Percentiles rank a stretch among this genome's conserved stretches.
These are phyloP conservation scores for Melampsora americana DNA, from an alignment of 1,284 basidiomycete genomes.

Conservation along the genomic window DNA sequence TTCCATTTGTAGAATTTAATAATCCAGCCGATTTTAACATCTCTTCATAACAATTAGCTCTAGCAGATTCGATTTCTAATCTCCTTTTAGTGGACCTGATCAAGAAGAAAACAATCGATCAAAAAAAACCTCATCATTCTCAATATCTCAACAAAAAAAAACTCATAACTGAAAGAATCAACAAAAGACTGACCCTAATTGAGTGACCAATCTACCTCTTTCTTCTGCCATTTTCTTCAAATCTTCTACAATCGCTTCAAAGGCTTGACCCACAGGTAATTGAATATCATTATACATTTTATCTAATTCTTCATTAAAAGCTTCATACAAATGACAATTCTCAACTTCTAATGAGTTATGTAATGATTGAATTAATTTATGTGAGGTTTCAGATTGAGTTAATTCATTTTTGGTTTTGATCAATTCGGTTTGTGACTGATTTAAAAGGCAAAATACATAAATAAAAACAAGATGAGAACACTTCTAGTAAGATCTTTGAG, in stretches of 20 bases:
- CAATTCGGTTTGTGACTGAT: too few relatives aligned
- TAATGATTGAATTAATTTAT: not conserved
- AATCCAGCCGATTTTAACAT: constrained; percentile 16
- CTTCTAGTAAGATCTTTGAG: not conserved
- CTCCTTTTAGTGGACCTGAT: constrained; percentile 26
- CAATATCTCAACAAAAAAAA: constrained; percentile 14
- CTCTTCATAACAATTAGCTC: constrained; percentile 16
- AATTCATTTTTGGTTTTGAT: too few relatives aligned
- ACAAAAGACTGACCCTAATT: constrained; percentile 22
- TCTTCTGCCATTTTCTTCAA: constrained; percentile 16
- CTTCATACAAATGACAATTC: constrained; percentile 36
- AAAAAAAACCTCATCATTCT: too few relatives aligned
- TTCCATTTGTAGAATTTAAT: too few relatives aligned
- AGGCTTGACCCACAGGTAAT: constrained; percentile 10
- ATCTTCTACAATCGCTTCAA: constrained; percentile 20
- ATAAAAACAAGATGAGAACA: not conserved
- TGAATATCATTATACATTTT: constrained; percentile 42
- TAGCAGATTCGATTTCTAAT: constrained; percentile 26
- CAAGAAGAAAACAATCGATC: too few relatives aligned
- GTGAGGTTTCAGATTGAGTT: not conserved
- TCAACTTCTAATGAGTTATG: constrained; percentile 14
- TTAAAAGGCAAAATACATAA: too few relatives aligned
- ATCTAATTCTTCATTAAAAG: constrained; percentile 42
- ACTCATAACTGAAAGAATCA: not conserved
- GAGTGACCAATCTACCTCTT: constrained; percentile 9